phyloP scores from a whole-genome alignment of 2,329 filamentous ascomycete genomes.

The Aspergillus ochraceoroseus region DNA sequence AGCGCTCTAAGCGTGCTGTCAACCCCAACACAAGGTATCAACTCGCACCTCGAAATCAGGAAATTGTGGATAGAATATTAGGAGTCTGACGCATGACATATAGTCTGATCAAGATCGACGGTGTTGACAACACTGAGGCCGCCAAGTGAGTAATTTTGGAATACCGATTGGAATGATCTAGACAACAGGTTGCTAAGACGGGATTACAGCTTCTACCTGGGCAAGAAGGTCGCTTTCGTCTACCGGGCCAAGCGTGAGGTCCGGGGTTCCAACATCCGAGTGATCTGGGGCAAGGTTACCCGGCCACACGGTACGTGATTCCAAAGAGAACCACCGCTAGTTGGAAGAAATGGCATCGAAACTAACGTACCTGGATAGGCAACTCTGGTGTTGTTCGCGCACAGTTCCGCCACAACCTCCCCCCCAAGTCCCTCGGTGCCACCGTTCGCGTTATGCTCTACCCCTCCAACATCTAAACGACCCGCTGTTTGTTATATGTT shows the following conservation, averaged over 20 bases:
- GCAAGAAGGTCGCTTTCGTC: constrained; percentile 98
- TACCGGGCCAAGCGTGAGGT: constrained; percentile 94
- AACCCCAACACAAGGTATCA: constrained; percentile 70
- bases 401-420: constrained; percentile 94
- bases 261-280: constrained; percentile 95
- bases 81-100: constrained; percentile 27
- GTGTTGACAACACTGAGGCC: constrained; percentile 82
- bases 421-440: constrained; percentile 92
- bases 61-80: constrained; percentile 9
- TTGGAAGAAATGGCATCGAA: not conserved
- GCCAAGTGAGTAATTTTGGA: constrained; percentile 60
- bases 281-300: constrained; percentile 99
- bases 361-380: constrained; percentile 50
- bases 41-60: constrained; percentile 15
- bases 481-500: constrained; percentile 30
- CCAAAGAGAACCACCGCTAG: constrained; percentile 5
- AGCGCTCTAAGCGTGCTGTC: constrained; percentile 87
- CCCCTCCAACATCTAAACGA: constrained; percentile 87
- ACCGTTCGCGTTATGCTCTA: constrained; percentile 97
- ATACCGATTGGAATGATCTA: constrained; percentile 3
- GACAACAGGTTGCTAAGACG: constrained; percentile 22
- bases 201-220: constrained; percentile 77
- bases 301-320: constrained; percentile 74
- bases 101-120: constrained; percentile 96
- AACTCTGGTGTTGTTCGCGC: constrained; percentile 98